Evolutionary conservation across 2,329 filamentous ascomycete genomes (phyloP), one percentile per base, ranked within the genome.

Genomic region (Cercospora citrullina): DNA sequence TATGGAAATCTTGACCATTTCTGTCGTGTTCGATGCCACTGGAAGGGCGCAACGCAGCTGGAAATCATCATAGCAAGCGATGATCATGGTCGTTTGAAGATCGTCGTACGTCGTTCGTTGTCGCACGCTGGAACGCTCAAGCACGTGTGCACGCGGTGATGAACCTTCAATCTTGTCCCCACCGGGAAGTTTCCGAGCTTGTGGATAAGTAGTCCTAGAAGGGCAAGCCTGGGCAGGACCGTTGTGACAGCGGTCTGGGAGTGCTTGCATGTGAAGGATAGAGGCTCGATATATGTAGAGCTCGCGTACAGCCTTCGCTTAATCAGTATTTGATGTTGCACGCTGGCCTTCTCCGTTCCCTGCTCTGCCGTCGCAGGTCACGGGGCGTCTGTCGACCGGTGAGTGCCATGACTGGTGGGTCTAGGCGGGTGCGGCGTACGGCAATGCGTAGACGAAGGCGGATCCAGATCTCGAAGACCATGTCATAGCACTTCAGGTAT

Each of bases 201-300:
- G 42, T 63, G 60, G 60, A 48, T 36, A 18, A 36, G 55, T 30
- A 55, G 55, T 9, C 55, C 60, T 23, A 62, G 39, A 62, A 48
- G 9, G 42, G 60, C 21, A 48, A 62, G 42, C 16, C 39, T 31
- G 60, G 39, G 39, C 23, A 63, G 42, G 33, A 18, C 5, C 9
- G 10, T 7, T 21, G 55, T 42, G 63, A 65, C 55, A 33, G 55
- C 30, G 36, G 16, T 63, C 14, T 45, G 51, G 10, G 7, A 21
- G 51, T 10, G 31, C 60, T 48, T 58, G 60, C 65, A 63, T 59
- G 65, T 63, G 36, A 67, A 51, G 55, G 3, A 3, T 4, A 36
- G 28, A 33, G 55, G n/a, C 10, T 59, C 55, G 55, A 36, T 59
- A 36, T 23, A 33, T 59, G 48, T 53, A 12, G 36, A 30, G 23